Evolutionary conservation across 768 basidiomycete genomes (phyloP), one percentile per base, ranked within the genome.

Genomic region (Suillus sp.): DNA sequence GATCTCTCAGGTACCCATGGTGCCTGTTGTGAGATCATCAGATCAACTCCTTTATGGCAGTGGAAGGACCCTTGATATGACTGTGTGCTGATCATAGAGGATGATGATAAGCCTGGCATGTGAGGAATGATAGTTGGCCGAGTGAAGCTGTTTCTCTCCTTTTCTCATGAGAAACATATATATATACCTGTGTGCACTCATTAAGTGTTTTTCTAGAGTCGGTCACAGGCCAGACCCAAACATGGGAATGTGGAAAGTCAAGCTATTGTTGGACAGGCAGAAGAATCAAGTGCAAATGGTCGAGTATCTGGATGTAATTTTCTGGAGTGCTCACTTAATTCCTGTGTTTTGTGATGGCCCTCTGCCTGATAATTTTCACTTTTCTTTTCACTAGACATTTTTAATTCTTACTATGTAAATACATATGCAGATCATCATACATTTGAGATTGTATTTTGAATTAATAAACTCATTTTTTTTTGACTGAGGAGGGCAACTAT

Each of bases 361-460:
- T 11, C 48, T 79, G 16, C 75, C 73, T 2, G n/a, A 47, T 8
- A 34, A 66, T 5, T 64, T 74, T 42, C 42, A 68, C 27, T 66
- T 68, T 64, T 37, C 65, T 30, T 47, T n/a, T 64, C 70, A 35
- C 66, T 77, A 2, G 66, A 74, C 55, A 47, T 62, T 20, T 77
- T 76, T 40, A 34, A 64, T 14, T 48, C 62, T 1, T 77, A 66
- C 63, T 75, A 74, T 66, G 67, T 77, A 3, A 78, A 76, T 53
- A 75, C 70, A 55, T 77, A 69, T 48, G 69, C 67, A 27, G 75
- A 78, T 61, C 68, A 77, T 45, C 77, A 78, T 57, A 64, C 71
- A 9, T 62, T 72, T 64, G 68, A 70, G 59, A 65, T 67, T 25
- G 38, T 37, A n/a, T 63, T 43, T 43, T 43, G 42, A 43, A 43